Conservation (phyloP, 148 eudicot species). For the Oxyria digyna region DNA sequence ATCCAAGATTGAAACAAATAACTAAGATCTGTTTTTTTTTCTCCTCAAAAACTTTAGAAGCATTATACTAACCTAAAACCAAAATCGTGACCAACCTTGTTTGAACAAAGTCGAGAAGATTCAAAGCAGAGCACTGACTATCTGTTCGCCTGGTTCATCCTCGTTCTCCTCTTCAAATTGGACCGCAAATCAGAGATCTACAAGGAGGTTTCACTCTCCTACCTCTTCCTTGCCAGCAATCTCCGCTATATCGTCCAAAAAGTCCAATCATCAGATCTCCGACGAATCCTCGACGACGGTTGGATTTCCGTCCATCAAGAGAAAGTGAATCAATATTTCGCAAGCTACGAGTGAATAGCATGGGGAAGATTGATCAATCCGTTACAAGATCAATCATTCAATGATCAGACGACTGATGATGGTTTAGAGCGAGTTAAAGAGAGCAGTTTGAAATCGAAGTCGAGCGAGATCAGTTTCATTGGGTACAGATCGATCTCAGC, state of each 20-base stretch:
- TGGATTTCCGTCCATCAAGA: constrained; percentile 46
- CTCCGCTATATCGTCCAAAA: constrained; percentile 42
- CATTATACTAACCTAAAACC: too few relatives aligned
- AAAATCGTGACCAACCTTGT: too few relatives aligned
- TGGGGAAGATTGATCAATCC: constrained; percentile 50
- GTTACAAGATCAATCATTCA: too few relatives aligned
- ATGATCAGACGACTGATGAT: constrained; percentile 21
- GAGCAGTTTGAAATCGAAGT: too few relatives aligned
- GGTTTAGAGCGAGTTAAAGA: constrained; percentile 33
- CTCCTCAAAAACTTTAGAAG: too few relatives aligned
- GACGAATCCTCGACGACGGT: constrained; percentile 42
- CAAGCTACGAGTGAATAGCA: constrained; percentile 48
- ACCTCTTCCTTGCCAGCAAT: constrained; percentile 69
- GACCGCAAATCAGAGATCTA: constrained; percentile 52
- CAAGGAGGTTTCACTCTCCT: constrained; percentile 51
- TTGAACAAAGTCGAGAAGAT: too few relatives aligned
- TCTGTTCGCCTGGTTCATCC: constrained; percentile 52
- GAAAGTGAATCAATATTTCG: constrained; percentile 45
- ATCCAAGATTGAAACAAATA: too few relatives aligned
- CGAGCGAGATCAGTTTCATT: too few relatives aligned
- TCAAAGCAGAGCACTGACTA: too few relatives aligned
- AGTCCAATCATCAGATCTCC: constrained; percentile 37
- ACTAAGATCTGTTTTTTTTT: too few relatives aligned
- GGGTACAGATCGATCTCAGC: too few relatives aligned
- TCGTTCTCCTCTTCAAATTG: constrained; percentile 50